Conservation (phyloP, 352 stramenopile species). For the Thalassiosira ordinaria region DNA sequence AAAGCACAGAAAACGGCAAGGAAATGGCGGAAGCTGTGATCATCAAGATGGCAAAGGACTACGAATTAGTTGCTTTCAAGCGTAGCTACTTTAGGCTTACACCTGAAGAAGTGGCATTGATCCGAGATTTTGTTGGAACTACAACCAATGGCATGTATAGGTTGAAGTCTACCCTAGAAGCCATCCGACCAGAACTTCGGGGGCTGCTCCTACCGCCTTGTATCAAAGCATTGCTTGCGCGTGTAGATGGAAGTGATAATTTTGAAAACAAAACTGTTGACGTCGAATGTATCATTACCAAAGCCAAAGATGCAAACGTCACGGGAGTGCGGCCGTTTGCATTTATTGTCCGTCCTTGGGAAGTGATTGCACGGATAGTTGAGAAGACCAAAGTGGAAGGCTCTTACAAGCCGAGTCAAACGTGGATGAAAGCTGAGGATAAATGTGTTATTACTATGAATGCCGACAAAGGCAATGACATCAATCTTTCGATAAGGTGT, state of each 20-base stretch:
- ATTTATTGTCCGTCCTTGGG: constrained; percentile 9
- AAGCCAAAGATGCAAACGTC: constrained; percentile 6
- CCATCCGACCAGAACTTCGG: background rate
- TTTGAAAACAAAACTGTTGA: background rate
- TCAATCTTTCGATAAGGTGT: constrained; percentile 8
- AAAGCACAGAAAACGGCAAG: background rate
- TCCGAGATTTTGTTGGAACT: constrained; percentile 7
- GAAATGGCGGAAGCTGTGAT: background rate
- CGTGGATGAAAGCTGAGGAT: constrained; percentile 9
- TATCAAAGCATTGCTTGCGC: constrained; percentile 8
- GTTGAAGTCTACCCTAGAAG: constrained; percentile 2
- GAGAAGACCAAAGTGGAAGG: constrained; percentile 9
- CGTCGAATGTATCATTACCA: background rate
- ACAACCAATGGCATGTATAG: constrained; percentile 7
- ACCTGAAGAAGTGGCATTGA: background rate
- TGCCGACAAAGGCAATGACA: constrained; percentile 16
- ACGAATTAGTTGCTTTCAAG: background rate
- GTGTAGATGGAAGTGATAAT: constrained; percentile 2
- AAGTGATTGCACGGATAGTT: constrained; percentile 25
- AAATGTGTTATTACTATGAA: constrained; percentile 21
- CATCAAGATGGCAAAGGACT: background rate
- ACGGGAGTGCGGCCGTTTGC: constrained; percentile 8
- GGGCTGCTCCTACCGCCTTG: background rate
- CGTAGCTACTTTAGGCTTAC: background rate
- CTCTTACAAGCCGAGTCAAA: constrained; percentile 14